Base-by-base conservation (phyloP, 2,329 filamentous ascomycete species). In the Massarina eburnea region DNA sequence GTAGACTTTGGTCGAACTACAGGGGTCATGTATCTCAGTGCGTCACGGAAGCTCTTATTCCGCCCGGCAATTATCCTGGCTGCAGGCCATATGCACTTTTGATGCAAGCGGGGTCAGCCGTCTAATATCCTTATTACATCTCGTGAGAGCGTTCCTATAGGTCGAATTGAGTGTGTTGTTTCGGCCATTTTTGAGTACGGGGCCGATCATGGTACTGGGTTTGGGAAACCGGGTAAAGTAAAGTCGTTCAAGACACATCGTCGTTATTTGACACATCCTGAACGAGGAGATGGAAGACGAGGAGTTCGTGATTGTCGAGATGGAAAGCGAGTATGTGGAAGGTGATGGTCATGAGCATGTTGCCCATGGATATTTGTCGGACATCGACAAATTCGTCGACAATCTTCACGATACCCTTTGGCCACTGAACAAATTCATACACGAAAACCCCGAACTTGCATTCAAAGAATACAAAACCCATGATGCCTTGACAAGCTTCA, bases 391-490 rank as follows among this genome's bases (percentile, higher is more conserved):
- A 1, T 47, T 37, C 19, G 43, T 45, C 19, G 39, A 43, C 3
- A 36, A 30, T 14, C 35, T 57, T 9, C 50, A 45, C 22, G 40
- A 49, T 8, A 35, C 22, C 80, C 76, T 50, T 64, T 80, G 43
- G 48, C 37, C 58, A 2, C 21, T 58, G 29, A 58, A 58, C 46
- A 43, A 44, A n/a, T 49, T 42, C n/a, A 39, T 55, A 48, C 55
- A 62, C 44, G 43, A 49, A 15, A 42, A 59, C 17, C 58, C 58
- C 14, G 58, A 61, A 33, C 45, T 52, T 2, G 56, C 54, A 2
- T 61, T 57, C 45, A 15, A 55, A 24, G 58, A 61, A 30, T 30
- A 54, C 43, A 52, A 54, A 22, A 51, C 60, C 15, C 60, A 63
- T 39, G 55, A 58, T 36, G 54, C 49, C 7, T 45, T 63, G 22